Evolutionary conservation across 2,329 filamentous ascomycete species (phyloP).

Genomic region (Nemania bipapillata): DNA sequence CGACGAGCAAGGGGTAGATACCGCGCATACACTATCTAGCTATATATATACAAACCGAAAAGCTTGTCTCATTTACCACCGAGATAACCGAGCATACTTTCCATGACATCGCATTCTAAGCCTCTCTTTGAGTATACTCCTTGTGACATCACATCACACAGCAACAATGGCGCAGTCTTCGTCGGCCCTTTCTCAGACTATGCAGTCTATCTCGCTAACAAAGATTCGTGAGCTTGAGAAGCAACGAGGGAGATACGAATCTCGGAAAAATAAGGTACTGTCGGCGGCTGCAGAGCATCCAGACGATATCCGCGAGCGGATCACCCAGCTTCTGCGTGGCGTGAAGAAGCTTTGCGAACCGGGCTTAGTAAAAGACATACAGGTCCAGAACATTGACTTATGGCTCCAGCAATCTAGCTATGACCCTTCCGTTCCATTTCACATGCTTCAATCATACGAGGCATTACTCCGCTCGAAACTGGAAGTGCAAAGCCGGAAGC

Average conservation of each 20-base stretch:
- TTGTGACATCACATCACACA: not conserved
- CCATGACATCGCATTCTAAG: not conserved
- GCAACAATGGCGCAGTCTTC: conserved; percentile 28
- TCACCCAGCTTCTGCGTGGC: conserved; percentile 30
- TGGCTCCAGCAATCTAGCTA: conserved; percentile 54
- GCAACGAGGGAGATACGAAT: conserved; percentile 42
- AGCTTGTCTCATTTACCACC: not conserved
- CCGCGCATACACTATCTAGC: not conserved
- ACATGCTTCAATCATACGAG: conserved; percentile 51
- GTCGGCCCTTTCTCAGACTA: conserved; percentile 46
- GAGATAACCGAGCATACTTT: not conserved
- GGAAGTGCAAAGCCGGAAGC: conserved; percentile 53
- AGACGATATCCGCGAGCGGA: conserved; percentile 27
- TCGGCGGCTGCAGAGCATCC: conserved; percentile 24
- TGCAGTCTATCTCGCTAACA: conserved; percentile 48
- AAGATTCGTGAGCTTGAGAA: conserved; percentile 50
- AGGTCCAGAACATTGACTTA: conserved; percentile 49
- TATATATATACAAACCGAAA: not conserved
- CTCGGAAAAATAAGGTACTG: conserved; percentile 33
- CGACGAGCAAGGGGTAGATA: not conserved
- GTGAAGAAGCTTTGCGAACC: conserved; percentile 29
- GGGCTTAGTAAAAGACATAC: conserved; percentile 1
- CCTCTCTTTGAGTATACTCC: not conserved
- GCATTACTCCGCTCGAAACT: conserved; percentile 49
- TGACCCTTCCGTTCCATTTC: conserved; percentile 52